A percentile compares a stretch with the other conserved stretches of the same genome.
Evolutionary conservation across 257 asterid genomes (phyloP).

Genomic region (Primulina huaijiensis): DNA sequence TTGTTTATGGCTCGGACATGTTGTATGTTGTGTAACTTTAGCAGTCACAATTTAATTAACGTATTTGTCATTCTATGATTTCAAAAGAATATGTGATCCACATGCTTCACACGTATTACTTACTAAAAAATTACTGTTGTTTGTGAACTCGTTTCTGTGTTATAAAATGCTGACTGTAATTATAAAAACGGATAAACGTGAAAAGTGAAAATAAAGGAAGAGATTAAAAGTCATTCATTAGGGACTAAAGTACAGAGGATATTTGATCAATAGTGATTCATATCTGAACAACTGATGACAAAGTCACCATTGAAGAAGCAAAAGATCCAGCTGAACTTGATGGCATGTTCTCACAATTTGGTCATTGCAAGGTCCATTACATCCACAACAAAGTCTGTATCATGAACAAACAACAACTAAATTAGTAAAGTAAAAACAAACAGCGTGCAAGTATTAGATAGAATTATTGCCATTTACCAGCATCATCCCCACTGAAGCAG

Average conservation of each 20-base stretch:
- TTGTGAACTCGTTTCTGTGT: no score
- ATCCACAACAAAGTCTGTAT: constrained; percentile 34
- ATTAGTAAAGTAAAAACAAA: no score
- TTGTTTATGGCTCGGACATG: no score
- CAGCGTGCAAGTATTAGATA: neutral
- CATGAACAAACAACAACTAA: neutral
- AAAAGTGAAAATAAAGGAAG: neutral
- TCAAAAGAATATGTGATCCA: no score
- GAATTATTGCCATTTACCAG: neutral
- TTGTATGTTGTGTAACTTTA: no score
- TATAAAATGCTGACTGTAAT: no score
- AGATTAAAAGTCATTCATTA: no score
- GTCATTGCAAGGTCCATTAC: constrained; percentile 47
- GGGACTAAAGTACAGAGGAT: neutral
- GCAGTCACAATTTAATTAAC: no score
- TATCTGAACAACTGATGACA: neutral
- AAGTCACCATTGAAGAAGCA: neutral
- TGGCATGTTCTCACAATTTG: constrained; percentile 34
- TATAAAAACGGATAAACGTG: neutral
- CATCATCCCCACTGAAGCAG: neutral
- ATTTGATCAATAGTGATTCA: neutral
- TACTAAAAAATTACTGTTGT: no score
- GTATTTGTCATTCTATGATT: no score
- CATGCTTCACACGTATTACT: no score
- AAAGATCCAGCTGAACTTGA: neutral